Evolutionary conservation across 768 basidiomycete genomes (phyloP).

Genomic region (Suillus weaverae): DNA sequence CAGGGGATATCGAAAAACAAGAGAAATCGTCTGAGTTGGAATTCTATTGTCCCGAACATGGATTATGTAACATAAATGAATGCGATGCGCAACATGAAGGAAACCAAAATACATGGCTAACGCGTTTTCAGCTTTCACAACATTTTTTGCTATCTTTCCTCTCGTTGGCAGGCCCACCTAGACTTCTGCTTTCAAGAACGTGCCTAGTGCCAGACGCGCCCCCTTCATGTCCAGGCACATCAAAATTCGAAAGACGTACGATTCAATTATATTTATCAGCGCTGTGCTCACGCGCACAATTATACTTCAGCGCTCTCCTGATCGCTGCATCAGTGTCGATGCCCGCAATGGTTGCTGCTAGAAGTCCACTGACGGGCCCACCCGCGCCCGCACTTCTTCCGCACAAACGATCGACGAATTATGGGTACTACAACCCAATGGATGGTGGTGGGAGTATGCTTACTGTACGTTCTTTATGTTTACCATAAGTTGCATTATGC

Average conservation of each 20-base stretch:
- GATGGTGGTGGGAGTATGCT: slow-evolving; percentile 65
- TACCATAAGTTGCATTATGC: background rate
- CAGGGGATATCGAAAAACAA: background rate
- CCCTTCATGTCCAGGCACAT: background rate
- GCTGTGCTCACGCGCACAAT: background rate
- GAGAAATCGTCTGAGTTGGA: background rate
- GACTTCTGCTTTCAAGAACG: background rate
- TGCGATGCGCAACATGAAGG: background rate
- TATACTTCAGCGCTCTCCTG: slow-evolving; percentile 2
- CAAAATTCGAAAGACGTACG: background rate
- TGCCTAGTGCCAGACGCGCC: background rate
- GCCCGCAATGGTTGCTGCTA: slow-evolving; percentile 15
- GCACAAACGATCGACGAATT: slow-evolving; percentile 24
- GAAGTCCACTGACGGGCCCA: background rate
- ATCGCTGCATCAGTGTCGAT: slow-evolving; percentile 14
- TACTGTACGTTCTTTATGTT: slow-evolving; percentile 51
- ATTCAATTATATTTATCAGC: background rate
- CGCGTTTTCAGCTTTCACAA: background rate
- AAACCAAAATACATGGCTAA: background rate
- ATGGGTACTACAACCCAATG: slow-evolving; percentile 61
- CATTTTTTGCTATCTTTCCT: background rate
- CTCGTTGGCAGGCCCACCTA: slow-evolving; percentile 3
- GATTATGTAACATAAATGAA: background rate
- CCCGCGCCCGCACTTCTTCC: slow-evolving; percentile 9
- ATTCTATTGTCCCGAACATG: background rate